phyloP scores from a whole-genome alignment of 495 filamentous ascomycete species.

The Hypoxylon lienhwacheense region DNA sequence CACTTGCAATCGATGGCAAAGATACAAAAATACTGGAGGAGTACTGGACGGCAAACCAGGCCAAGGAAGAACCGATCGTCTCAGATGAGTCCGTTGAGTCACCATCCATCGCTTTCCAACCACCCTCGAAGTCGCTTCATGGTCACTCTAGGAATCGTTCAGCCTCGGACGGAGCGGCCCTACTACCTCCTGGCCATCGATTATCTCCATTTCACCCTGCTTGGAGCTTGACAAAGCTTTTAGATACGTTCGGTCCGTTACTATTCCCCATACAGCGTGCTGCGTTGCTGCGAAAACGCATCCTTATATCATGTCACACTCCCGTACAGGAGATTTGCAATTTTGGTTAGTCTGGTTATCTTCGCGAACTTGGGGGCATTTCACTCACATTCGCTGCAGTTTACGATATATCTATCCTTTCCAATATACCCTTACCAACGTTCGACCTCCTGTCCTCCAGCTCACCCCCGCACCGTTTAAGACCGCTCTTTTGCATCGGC shows the following conservation, averaged over 20 bases:
- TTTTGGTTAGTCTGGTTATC: slow-evolving; percentile 64
- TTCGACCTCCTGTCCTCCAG: slow-evolving; percentile 63
- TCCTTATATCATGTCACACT: slow-evolving; percentile 79
- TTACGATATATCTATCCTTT: slow-evolving; percentile 89
- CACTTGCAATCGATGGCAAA: slow-evolving; percentile 55
- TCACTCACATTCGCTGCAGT: slow-evolving; percentile 54
- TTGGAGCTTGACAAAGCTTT: slow-evolving; percentile 71
- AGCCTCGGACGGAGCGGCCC: slow-evolving; percentile 60
- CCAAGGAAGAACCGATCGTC: slow-evolving; percentile 46
- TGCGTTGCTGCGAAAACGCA: slow-evolving; percentile 83
- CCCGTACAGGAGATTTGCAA: slow-evolving; percentile 86
- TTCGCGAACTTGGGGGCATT: background rate
- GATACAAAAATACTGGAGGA: slow-evolving; percentile 66
- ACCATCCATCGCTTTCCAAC: slow-evolving; percentile 45
- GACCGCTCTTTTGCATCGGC: slow-evolving; percentile 85
- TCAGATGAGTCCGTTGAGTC: slow-evolving; percentile 58
- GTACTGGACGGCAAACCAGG: slow-evolving; percentile 74
- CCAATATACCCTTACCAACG: slow-evolving; percentile 70
- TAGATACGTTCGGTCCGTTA: slow-evolving; percentile 85
- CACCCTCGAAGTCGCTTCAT: slow-evolving; percentile 28
- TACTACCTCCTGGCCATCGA: slow-evolving; percentile 68
- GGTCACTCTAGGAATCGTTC: slow-evolving; percentile 58
- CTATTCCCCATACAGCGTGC: slow-evolving; percentile 89
- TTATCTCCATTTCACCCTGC: slow-evolving; percentile 83
- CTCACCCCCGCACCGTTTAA: slow-evolving; percentile 65